Percentiles rank a stretch among this genome's conserved stretches.
These are phyloP conservation scores for Kluyveromyces nonfermentans DNA, from an alignment of 805 yeast species.

Conservation along the genomic window DNA sequence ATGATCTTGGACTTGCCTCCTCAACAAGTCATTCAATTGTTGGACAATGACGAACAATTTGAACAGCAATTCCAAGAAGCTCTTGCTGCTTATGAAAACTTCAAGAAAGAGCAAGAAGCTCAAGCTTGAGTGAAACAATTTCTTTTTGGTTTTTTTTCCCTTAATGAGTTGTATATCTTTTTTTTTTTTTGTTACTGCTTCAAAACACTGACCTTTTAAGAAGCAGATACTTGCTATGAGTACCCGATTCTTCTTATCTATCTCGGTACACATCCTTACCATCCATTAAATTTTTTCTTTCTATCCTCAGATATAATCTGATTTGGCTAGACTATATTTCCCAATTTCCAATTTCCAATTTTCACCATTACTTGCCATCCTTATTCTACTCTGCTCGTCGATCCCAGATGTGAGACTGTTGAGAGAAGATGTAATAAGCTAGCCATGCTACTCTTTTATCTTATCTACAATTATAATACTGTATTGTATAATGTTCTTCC, in stretches of 20 bases:
- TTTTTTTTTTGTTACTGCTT: background rate
- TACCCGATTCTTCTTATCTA: background rate
- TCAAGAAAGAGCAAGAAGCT: conserved; percentile 47
- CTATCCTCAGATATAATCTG: conserved; percentile 7
- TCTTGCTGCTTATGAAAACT: conserved; percentile 84
- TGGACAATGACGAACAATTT: conserved; percentile 85
- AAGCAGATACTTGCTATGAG: background rate
- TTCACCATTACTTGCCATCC: background rate
- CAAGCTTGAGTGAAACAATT: conserved; percentile 10
- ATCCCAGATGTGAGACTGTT: background rate
- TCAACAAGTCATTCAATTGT: conserved; percentile 77
- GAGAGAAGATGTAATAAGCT: background rate
- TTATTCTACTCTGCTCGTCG: background rate
- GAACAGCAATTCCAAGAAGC: conserved; percentile 92
- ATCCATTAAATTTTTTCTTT: conserved; percentile 3
- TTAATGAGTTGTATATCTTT: background rate
- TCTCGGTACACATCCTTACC: background rate
- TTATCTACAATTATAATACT: background rate
- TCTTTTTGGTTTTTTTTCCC: background rate
- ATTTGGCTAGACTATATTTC: background rate
- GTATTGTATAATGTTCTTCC: conserved; percentile 1
- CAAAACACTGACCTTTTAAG: background rate
- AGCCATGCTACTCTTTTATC: background rate
- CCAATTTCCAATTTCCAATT: background rate
- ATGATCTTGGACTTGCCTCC: conserved; percentile 95